phyloP scores from a whole-genome alignment of 139 green algal species.

The Micromonas commoda region DNA sequence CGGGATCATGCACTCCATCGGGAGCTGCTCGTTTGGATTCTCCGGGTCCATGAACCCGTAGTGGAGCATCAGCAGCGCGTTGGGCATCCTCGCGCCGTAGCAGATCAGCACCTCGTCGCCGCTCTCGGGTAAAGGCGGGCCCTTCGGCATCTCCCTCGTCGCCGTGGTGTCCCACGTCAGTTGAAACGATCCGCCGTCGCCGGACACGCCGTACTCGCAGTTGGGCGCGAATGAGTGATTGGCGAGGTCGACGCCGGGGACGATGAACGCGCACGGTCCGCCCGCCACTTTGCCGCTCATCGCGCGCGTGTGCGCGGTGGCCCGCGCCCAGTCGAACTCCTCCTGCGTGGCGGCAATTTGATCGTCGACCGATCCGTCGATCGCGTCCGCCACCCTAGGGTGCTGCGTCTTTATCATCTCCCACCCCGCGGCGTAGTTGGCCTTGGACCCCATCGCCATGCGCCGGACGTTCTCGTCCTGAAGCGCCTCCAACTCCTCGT shows the following conservation, averaged over 20 bases:
- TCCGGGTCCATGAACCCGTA: slow-evolving; percentile 18
- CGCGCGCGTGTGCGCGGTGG: slow-evolving; percentile 5
- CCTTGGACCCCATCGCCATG: background rate
- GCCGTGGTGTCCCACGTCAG: background rate
- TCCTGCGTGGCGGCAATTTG: background rate
- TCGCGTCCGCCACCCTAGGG: background rate
- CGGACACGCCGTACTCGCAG: background rate
- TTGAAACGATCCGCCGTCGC: background rate
- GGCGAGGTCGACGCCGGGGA: background rate
- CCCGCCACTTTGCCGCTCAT: background rate
- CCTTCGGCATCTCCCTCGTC: background rate
- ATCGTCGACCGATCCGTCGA: background rate
- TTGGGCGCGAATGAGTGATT: slow-evolving; percentile 2
- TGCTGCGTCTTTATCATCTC: background rate
- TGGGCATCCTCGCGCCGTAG: background rate
- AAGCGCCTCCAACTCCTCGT: slow-evolving; percentile 7
- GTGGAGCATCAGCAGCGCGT: slow-evolving; percentile 19
- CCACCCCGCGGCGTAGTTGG: background rate
- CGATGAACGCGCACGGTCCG: background rate
- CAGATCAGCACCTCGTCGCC: slow-evolving; percentile 3
- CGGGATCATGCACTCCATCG: slow-evolving; percentile 1
- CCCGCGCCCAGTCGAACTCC: background rate
- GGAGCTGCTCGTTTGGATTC: slow-evolving; percentile 9
- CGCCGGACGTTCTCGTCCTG: background rate
- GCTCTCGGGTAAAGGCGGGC: background rate